Conservation (phyloP, 2,329 filamentous ascomycete species). For the Cercospora brassicicola region DNA sequence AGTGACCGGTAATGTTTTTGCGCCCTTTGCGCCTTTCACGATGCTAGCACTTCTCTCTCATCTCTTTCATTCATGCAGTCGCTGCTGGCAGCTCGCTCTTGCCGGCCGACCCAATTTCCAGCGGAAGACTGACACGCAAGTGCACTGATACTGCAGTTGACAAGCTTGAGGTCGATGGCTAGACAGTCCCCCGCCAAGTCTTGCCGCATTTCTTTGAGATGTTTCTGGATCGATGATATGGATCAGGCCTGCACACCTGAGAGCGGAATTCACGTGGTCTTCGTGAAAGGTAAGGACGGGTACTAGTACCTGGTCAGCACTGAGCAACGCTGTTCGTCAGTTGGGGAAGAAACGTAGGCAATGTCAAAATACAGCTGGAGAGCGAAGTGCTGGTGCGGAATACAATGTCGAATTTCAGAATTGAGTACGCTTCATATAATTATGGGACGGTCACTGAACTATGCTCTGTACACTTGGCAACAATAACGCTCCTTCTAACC, state of each 20-base stretch:
- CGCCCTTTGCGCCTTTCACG: background rate
- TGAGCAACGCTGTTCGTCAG: background rate
- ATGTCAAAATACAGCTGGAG: background rate
- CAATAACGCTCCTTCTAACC: constrained; percentile 16
- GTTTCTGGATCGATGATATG: background rate
- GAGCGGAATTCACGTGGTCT: background rate
- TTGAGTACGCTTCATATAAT: background rate
- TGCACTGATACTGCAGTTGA: background rate
- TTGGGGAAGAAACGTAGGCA: background rate
- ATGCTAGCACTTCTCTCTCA: background rate
- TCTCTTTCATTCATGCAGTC: background rate
- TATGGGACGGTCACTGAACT: background rate
- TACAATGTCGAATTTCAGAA: background rate
- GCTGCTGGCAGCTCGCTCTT: background rate
- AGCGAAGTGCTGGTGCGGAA: background rate
- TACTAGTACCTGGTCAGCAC: background rate
- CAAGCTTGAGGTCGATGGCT: background rate
- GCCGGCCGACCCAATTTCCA: background rate
- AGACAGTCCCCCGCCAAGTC: background rate
- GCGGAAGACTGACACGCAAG: background rate
- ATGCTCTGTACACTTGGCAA: background rate
- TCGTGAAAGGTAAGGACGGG: background rate
- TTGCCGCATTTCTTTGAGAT: background rate
- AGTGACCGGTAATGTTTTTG: background rate
- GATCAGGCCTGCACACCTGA: background rate